Percentiles rank a stretch among this genome's conserved stretches.
These are phyloP conservation scores for Aaosphaeria pasadenensis DNA, from an alignment of 2,329 filamentous ascomycete species.

Conservation along the genomic window DNA sequence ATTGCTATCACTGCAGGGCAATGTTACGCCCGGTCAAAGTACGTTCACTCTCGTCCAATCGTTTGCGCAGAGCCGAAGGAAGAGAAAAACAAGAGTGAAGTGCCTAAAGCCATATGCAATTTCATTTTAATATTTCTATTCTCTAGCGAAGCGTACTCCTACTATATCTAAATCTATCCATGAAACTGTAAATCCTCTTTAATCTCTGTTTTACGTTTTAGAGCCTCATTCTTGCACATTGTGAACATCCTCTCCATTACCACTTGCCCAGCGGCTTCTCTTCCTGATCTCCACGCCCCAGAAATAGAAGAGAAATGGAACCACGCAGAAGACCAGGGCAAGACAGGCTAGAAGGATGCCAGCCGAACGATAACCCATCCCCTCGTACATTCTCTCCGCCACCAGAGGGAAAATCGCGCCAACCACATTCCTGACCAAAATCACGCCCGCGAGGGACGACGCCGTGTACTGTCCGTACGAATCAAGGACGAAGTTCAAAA, in stretches of 20 bases:
- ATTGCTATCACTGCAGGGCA: too few relatives aligned
- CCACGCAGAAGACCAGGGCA: slow-evolving; percentile 25
- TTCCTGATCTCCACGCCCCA: neutral
- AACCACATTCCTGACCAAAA: slow-evolving; percentile 15
- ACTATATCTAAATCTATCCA: too few relatives aligned
- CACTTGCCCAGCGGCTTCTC: neutral
- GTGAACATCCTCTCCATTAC: neutral
- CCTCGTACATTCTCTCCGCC: slow-evolving; percentile 25
- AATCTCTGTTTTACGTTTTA: too few relatives aligned
- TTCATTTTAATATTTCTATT: too few relatives aligned
- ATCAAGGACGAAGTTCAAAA: slow-evolving; percentile 18
- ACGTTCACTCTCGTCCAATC: too few relatives aligned
- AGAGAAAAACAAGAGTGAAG: too few relatives aligned
- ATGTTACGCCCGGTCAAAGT: too few relatives aligned
- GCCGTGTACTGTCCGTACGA: slow-evolving; percentile 11
- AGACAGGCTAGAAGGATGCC: slow-evolving; percentile 38
- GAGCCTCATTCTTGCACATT: too few relatives aligned
- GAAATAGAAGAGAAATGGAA: neutral
- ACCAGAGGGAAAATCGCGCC: slow-evolving; percentile 28
- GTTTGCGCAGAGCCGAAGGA: too few relatives aligned
- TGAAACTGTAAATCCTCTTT: too few relatives aligned
- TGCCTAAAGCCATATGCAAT: too few relatives aligned
- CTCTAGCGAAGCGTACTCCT: too few relatives aligned
- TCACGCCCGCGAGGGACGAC: slow-evolving; percentile 10
- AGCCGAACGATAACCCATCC: slow-evolving; percentile 37